Evolutionary conservation across 805 yeast genomes (phyloP).

Genomic region (Kluyveromyces starmeri): DNA sequence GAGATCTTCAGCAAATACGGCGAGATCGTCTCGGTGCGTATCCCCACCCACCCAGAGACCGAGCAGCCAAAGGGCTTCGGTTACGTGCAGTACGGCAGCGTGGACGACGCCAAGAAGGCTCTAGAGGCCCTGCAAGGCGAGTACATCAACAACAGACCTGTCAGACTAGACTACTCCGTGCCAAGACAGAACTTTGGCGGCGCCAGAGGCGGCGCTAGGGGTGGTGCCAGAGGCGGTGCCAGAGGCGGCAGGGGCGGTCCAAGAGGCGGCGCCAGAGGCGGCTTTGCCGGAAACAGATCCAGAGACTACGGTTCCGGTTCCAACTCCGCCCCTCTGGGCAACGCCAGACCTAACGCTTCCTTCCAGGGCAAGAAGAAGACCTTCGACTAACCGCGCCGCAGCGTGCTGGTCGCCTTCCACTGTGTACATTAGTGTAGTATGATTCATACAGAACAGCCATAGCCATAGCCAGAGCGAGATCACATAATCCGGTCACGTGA

Average conservation of each 20-base stretch:
- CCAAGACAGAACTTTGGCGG: slow-evolving; percentile 60
- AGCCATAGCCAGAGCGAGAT: too few relatives aligned
- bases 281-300: slow-evolving; percentile 24
- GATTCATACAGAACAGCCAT: too few relatives aligned
- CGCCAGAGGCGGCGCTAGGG: slow-evolving; percentile 36
- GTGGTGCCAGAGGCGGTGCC: slow-evolving; percentile 32
- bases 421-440: not conserved
- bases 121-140: slow-evolving; percentile 81
- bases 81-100: slow-evolving; percentile 80
- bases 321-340: slow-evolving; percentile 49
- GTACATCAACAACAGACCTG: slow-evolving; percentile 82
- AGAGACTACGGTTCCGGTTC: slow-evolving; percentile 47
- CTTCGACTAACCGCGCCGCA: slow-evolving; percentile 45
- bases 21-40: slow-evolving; percentile 76
- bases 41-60: slow-evolving; percentile 98
- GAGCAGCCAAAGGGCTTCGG: slow-evolving; percentile 99
- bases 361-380: slow-evolving; percentile 83
- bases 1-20: slow-evolving; percentile 72
- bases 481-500: too few relatives aligned
- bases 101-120: slow-evolving; percentile 88
- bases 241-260: slow-evolving; percentile 24
- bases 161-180: slow-evolving; percentile 89
- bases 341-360: slow-evolving; percentile 37
- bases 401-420: not conserved
- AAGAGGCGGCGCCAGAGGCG: slow-evolving; percentile 28